Base-by-base conservation (phyloP, 495 filamentous ascomycete species). In the Neurospora sp. region DNA sequence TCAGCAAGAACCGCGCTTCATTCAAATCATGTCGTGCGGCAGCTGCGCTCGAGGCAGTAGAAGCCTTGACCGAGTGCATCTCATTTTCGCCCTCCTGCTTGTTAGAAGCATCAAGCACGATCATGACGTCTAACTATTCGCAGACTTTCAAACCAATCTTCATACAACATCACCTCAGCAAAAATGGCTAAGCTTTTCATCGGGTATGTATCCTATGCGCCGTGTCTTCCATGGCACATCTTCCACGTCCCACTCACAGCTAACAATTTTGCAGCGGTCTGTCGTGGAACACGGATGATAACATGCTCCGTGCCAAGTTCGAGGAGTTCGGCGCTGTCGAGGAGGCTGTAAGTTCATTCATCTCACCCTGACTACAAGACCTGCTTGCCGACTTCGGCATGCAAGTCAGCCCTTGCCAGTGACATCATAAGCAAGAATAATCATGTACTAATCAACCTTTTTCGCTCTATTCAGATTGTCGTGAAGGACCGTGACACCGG, bases 401-500 rank as follows among this genome's bases (percentile, higher is more conserved):
- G 59, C 61, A 68, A 46, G 6, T 6, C 31, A 72, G 12, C n/a
- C 40, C 31, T 20, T 69, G 38, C 37, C 14, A 38, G 9, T 40
- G 42, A 35, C 16, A 59, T 3, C 27, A 44, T 11, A 59, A 22
- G n/a, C 11, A 41, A 37, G 31, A 40, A 27, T 39, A 6, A 7
- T 31, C 22, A n/a, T n/a, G 10, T 20, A 27, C 42, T 70, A 69
- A 39, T 14, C n/a, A 37, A 48, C 68, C 73, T 79, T 79, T 40
- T 77, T 66, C 69, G 46, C 27, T 46, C 18, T 70, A 12, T 74
- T 37, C 74, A 99, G 96, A 91, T 97, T 75, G 95, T 99, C 72
- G 94, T 98, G 77, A 98, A 97, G 85, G 96, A 99, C 81, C 94
- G 93, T 76, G 94, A 98, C 79, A 98, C 96, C 74, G 89, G 92